Evolutionary conservation across 2,329 filamentous ascomycete genomes (phyloP).

Genomic region (Colletotrichum lindemuthianum): DNA sequence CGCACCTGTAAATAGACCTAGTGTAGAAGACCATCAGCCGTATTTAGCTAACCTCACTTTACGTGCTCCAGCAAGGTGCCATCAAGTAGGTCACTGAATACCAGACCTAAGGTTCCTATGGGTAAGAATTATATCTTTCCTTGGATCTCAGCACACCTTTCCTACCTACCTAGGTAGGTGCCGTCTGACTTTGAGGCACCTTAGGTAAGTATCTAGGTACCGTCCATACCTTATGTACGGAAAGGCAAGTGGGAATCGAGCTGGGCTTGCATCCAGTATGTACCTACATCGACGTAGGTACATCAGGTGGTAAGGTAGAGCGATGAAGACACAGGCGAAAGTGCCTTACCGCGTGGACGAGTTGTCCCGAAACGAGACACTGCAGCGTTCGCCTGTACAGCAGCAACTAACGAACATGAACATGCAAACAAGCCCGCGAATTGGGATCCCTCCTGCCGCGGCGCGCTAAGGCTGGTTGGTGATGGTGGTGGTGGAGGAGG

Average conservation of each 20-base stretch:
- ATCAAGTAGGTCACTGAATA: background rate
- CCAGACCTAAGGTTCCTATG: background rate
- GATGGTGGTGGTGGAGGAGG: background rate
- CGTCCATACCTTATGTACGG: background rate
- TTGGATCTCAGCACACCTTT: no score
- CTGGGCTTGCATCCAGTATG: no score
- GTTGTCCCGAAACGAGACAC: background rate
- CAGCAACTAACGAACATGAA: background rate
- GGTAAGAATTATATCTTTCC: no score
- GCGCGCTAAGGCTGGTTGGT: constrained; percentile 14
- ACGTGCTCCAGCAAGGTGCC: no score
- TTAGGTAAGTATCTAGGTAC: no score
- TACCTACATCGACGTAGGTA: background rate
- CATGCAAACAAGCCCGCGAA: background rate
- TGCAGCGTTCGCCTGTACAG: constrained; percentile 11
- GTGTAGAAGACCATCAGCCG: no score
- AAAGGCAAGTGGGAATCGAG: no score
- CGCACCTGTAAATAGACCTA: no score
- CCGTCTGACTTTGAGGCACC: no score
- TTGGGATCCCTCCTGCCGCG: constrained; percentile 17
- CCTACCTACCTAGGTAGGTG: no score
- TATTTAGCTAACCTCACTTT: no score
- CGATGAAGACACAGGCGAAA: background rate
- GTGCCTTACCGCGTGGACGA: background rate
- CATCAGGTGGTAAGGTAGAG: background rate